phyloP scores from a whole-genome alignment of 2,329 filamentous ascomycete genomes.

The Microcyclosporella mali region DNA sequence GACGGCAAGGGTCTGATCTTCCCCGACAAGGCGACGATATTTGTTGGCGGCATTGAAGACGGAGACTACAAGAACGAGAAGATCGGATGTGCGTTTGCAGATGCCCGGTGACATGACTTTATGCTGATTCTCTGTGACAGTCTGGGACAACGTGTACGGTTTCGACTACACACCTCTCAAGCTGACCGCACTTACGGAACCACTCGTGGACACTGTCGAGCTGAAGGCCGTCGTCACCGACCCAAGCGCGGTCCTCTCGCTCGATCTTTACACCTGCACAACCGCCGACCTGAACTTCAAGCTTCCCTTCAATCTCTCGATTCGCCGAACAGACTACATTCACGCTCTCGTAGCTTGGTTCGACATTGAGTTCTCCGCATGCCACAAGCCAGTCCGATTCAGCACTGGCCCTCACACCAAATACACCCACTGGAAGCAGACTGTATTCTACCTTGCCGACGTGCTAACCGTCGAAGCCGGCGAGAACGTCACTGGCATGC shows the following conservation, averaged over 20 bases:
- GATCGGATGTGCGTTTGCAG: slow-evolving; percentile 75
- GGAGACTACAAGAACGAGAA: slow-evolving; percentile 99
- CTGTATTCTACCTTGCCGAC: slow-evolving; percentile 93
- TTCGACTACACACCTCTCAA: slow-evolving; percentile 96
- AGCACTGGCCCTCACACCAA: slow-evolving; percentile 96
- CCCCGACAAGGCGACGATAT: slow-evolving; percentile 97
- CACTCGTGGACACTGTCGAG: slow-evolving; percentile 95
- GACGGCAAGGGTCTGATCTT: slow-evolving; percentile 77
- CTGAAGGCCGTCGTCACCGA: slow-evolving; percentile 96
- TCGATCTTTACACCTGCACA: slow-evolving; percentile 93
- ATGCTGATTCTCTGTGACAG: slow-evolving; percentile 45
- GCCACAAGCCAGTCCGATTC: slow-evolving; percentile 96
- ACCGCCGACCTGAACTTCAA: slow-evolving; percentile 77
- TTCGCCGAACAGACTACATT: slow-evolving; percentile 85
- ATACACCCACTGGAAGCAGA: slow-evolving; percentile 99
- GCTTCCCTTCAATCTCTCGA: slow-evolving; percentile 67
- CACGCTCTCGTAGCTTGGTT: slow-evolving; percentile 98
- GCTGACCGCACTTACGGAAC: slow-evolving; percentile 85
- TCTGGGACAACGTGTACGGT: slow-evolving; percentile 99
- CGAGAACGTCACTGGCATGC: slow-evolving; percentile 66
- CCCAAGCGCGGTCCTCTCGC: slow-evolving; percentile 72
- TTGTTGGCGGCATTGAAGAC: slow-evolving; percentile 93
- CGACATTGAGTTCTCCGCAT: slow-evolving; percentile 96
- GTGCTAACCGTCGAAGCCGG: slow-evolving; percentile 85
- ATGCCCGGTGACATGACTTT: slow-evolving; percentile 10